Evolutionary conservation across 2,329 filamentous ascomycete genomes (phyloP).

Genomic region (Cladorrhinum sp.): DNA sequence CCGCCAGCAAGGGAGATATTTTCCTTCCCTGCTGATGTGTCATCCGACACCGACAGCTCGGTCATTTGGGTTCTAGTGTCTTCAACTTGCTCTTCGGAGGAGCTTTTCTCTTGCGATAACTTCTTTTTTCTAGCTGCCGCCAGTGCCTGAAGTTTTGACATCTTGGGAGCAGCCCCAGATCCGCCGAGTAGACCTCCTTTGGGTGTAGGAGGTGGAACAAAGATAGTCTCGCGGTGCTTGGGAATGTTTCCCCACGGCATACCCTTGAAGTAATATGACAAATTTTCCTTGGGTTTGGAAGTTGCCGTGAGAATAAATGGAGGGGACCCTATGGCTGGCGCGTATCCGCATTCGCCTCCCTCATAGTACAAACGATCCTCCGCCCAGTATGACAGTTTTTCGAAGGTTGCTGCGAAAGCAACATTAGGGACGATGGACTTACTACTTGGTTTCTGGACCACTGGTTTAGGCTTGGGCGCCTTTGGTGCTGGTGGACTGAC

Average conservation of each 20-base stretch:
- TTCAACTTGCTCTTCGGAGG: conserved; percentile 30
- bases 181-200: conserved; percentile 76
- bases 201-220: conserved; percentile 55
- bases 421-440: conserved; percentile 21
- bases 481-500: conserved; percentile 43
- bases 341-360: conserved; percentile 7
- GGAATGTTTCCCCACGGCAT: conserved; percentile 82
- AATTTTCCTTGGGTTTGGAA: conserved; percentile 28
- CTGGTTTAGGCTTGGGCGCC: conserved; percentile 32
- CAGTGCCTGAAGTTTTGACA: conserved; percentile 87
- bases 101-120: conserved; percentile 56
- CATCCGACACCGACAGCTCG: conserved; percentile 23
- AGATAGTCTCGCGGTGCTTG: conserved; percentile 58
- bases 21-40: conserved; percentile 29
- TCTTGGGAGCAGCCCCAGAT: conserved; percentile 60
- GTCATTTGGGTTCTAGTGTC: conserved; percentile 28
- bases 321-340: conserved; percentile 23
- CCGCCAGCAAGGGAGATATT: conserved; percentile 26
- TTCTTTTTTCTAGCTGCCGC: conserved; percentile 85
- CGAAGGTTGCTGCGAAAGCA: conserved; percentile 5
- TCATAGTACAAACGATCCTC: conserved; percentile 11
- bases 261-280: conserved; percentile 70
- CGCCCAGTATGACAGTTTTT: conserved; percentile 15
- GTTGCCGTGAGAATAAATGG: conserved; percentile 4
- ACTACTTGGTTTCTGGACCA: conserved; percentile 22